These are phyloP conservation scores for Colletotrichum sojae DNA, from an alignment of 2,329 filamentous ascomycete genomes.

Conservation along the genomic window DNA sequence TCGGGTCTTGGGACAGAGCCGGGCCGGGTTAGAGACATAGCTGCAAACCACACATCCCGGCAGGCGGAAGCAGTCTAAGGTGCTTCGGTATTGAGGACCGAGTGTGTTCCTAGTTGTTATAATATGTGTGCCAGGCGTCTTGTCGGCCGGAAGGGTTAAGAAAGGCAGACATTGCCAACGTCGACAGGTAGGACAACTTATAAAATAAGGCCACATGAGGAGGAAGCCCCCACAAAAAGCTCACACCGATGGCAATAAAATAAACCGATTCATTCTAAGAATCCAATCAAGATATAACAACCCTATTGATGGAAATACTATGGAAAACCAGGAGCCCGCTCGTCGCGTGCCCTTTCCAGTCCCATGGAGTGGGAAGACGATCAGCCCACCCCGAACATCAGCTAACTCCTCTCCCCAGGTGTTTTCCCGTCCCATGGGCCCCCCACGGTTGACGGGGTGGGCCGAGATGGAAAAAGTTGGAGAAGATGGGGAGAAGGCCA, in stretches of 20 bases:
- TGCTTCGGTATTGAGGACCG: no score
- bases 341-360: not conserved
- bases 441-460: not conserved
- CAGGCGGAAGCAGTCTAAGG: no score
- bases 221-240: not conserved
- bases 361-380: not conserved
- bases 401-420: constrained; percentile 1
- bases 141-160: no score
- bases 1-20: no score
- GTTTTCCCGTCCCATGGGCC: not conserved
- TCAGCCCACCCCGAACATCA: constrained; percentile 12
- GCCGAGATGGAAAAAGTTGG: constrained; percentile 4
- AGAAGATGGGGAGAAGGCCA: not conserved
- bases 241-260: not conserved
- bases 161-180: no score
- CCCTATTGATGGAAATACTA: not conserved
- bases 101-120: no score
- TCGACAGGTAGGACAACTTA: no score
- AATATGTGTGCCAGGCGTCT: no score
- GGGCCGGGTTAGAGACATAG: no score
- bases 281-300: not conserved
- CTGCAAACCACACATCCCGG: no score
- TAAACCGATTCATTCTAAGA: not conserved
- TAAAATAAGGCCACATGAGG: no score
- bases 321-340: not conserved